Evolutionary conservation across 2,329 filamentous ascomycete genomes (phyloP), one percentile per base, ranked within the genome.

Genomic region (Penicillium sp.): DNA sequence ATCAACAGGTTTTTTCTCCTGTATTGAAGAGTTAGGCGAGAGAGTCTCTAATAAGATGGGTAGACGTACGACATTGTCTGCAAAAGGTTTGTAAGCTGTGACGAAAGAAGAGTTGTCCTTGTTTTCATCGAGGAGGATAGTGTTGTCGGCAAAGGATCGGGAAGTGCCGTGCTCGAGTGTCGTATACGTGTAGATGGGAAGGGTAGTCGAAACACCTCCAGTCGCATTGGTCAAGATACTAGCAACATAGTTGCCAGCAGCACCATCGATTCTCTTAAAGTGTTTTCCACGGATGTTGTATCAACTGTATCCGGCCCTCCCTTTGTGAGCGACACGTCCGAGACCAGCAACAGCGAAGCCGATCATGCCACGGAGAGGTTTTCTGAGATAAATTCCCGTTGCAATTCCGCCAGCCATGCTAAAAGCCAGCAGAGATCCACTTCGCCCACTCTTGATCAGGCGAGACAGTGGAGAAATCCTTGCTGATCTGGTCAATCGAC

Each of bases 401-500:
- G 52, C 52, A 47, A 43, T 33, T 36, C 52, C 52, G 9, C 39
- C 40, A 5, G 40, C 40, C 52, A 54, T 54, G 6, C 24, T 54
- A 10, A 54, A 54, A 1, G 52, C 52, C 52, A 47, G 52, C 52
- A 43, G 52, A 46, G n/a, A 54, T 44, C 41, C 52, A 54, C 31
- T 54, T 54, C 4, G 40, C 39, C 52, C 52, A 54, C 14, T 43
- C 39, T 10, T 33, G 19, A 18, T 37, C 31, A 16, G 52, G 52
- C 3, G 52, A 27, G 22, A 40, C 27, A 18, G 27, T 22, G 2
- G 52, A 54, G 27, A 54, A 54, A 18, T 54, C 52, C 35, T 54
- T 54, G 31, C 13, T 41, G 18, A 54, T 54, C 52, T 54, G 52
- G n/a, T 54, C 52, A 16, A 54, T 54, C 31, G 52, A 54, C 9